A percentile compares a stretch with the other conserved stretches of the same genome.
These are phyloP conservation scores for Diplodia scrobiculata DNA, from an alignment of 2,329 filamentous ascomycete species.

Conservation along the genomic window DNA sequence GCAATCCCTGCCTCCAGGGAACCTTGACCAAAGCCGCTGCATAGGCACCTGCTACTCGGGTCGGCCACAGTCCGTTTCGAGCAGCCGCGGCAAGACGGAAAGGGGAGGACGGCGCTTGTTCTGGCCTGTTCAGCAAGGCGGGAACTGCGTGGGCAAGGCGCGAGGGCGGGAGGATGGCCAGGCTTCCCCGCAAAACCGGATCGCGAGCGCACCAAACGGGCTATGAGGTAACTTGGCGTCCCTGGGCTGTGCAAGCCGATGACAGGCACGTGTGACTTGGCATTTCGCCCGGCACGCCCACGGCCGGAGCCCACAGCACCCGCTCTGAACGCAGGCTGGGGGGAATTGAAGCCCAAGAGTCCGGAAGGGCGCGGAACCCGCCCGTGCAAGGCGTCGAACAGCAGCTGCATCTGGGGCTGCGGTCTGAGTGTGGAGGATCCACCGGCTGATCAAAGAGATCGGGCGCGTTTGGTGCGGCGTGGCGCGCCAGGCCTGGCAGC, in stretches of 20 bases:
- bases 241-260: slow-evolving; percentile 11
- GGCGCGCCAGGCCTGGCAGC: not conserved
- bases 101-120: not conserved
- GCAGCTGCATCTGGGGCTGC: slow-evolving; percentile 10
- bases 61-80: not conserved
- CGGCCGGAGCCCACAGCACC: not conserved
- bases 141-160: not conserved
- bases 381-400: not conserved
- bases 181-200: slow-evolving; percentile 21
- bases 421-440: slow-evolving; percentile 17
- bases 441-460: slow-evolving; percentile 17
- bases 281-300: not conserved
- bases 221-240: slow-evolving; percentile 15
- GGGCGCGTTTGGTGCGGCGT: not conserved
- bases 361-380: not conserved
- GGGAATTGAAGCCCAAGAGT: not conserved
- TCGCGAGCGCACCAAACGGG: not conserved
- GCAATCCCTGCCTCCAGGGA: not conserved
- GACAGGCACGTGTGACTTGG: not conserved
- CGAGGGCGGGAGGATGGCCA: slow-evolving; percentile 9
- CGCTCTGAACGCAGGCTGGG: no score
- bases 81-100: not conserved
- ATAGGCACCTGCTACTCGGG: not conserved
- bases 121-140: not conserved
- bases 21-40: slow-evolving; percentile 1